Evolutionary conservation across 441 rosid genomes (phyloP).

Genomic region (Gossypium schwendimanii): DNA sequence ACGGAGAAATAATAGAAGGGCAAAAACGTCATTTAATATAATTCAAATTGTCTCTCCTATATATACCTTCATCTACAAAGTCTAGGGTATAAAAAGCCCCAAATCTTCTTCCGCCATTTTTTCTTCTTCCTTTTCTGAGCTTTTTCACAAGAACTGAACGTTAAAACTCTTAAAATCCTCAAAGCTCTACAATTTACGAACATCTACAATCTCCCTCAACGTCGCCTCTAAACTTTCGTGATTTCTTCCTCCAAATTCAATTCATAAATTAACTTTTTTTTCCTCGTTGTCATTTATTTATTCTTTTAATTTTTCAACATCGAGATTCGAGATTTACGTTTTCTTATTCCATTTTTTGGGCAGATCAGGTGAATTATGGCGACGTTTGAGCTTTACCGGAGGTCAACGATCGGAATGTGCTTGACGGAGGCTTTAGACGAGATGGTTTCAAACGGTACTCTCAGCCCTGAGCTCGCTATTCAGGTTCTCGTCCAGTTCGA

Average conservation of each 20-base stretch:
- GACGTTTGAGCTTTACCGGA: constrained; percentile 90
- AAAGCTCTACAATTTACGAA: background rate
- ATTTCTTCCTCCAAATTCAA: constrained; percentile 1
- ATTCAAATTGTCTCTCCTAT: constrained; percentile 39
- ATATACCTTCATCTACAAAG: constrained; percentile 61
- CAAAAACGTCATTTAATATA: constrained; percentile 15
- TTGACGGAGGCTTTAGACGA: constrained; percentile 91
- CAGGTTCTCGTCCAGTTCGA: constrained; percentile 96
- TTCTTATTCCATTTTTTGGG: background rate
- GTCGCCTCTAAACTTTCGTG: constrained; percentile 28
- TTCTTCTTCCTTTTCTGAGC: background rate
- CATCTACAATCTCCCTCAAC: constrained; percentile 13
- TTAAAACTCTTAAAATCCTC: constrained; percentile 17
- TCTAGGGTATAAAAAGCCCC: constrained; percentile 67
- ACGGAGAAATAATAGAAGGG: constrained; percentile 12
- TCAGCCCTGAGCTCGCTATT: constrained; percentile 87
- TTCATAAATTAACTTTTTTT: background rate
- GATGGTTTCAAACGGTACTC: constrained; percentile 87
- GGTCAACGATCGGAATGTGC: constrained; percentile 96
- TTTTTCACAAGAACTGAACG: constrained; percentile 19
- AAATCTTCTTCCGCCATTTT: constrained; percentile 2
- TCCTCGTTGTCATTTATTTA: background rate
- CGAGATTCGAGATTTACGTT: background rate
- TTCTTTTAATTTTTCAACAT: background rate
- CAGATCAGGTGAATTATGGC: constrained; percentile 63